phyloP scores from a whole-genome alignment of 2,329 filamentous ascomycete species.

The Cryphonectria japonica region DNA sequence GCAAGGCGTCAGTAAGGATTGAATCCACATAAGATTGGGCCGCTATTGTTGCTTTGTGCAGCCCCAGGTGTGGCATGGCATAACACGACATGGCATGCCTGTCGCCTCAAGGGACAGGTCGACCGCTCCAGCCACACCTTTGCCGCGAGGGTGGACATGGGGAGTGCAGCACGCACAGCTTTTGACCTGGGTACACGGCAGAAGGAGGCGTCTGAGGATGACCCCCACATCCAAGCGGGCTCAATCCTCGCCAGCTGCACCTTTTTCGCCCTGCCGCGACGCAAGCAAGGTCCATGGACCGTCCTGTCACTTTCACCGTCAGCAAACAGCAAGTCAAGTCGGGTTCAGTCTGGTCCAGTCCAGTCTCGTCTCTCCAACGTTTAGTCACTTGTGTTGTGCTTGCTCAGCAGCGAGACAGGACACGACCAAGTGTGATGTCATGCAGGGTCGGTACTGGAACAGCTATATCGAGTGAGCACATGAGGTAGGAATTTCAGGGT shows the following conservation, averaged over 20 bases:
- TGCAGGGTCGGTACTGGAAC: slow-evolving; percentile 5
- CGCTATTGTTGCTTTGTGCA: slow-evolving; percentile 10
- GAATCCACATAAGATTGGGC: background rate
- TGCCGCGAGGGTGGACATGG: slow-evolving; percentile 9
- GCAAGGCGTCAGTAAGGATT: background rate
- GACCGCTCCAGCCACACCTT: slow-evolving; percentile 13
- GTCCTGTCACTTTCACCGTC: background rate
- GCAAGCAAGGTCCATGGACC: background rate
- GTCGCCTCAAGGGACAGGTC: slow-evolving; percentile 10
- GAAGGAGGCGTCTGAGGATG: background rate
- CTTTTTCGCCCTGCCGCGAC: background rate
- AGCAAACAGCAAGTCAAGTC: background rate
- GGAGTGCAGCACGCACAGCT: slow-evolving; percentile 8
- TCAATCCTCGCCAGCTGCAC: background rate
- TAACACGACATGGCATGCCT: background rate
- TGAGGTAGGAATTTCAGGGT: slow-evolving; percentile 1
- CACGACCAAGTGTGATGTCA: slow-evolving; percentile 6
- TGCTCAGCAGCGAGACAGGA: background rate
- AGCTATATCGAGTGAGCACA: slow-evolving; percentile 11
- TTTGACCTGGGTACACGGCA: background rate
- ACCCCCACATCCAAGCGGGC: background rate
- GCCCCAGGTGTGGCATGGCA: background rate
- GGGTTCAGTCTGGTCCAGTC: background rate
- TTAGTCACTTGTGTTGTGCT: background rate
- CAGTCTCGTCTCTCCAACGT: background rate